Evolutionary conservation across 2,329 filamentous ascomycete species (phyloP).

Genomic region (Plectosphaerella plurivora): DNA sequence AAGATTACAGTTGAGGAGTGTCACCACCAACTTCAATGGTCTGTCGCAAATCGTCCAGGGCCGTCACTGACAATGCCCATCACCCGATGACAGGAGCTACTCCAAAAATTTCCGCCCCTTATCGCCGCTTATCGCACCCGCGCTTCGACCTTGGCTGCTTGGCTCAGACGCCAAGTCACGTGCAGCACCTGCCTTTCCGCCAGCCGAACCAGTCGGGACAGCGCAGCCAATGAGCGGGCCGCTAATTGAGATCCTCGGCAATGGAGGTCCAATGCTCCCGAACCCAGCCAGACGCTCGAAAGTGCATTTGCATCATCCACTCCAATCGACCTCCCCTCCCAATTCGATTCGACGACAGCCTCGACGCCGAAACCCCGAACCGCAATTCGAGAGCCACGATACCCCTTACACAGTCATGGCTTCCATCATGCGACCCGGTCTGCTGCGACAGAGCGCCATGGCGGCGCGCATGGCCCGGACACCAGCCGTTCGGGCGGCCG

Average conservation of each 20-base stretch:
- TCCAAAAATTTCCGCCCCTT: slow-evolving; percentile 10
- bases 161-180: slow-evolving; percentile 10
- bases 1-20: neutral
- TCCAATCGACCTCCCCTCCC: slow-evolving; percentile 9
- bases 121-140: slow-evolving; percentile 4
- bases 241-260: slow-evolving; percentile 49
- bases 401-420: slow-evolving; percentile 39
- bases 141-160: neutral
- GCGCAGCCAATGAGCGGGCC: slow-evolving; percentile 37
- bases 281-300: slow-evolving; percentile 8
- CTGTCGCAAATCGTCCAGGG: too few relatives aligned
- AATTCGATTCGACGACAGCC: slow-evolving; percentile 1
- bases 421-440: slow-evolving; percentile 49
- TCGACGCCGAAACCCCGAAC: slow-evolving; percentile 1
- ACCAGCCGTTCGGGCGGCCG: slow-evolving; percentile 48
- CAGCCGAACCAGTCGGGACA: slow-evolving; percentile 5
- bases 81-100: neutral
- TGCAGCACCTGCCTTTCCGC: slow-evolving; percentile 6
- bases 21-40: neutral
- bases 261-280: slow-evolving; percentile 19
- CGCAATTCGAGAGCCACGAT: slow-evolving; percentile 9
- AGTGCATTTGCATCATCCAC: slow-evolving; percentile 23
- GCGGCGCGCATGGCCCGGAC: slow-evolving; percentile 29
- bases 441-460: slow-evolving; percentile 49
- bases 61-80: neutral